Evolutionary conservation across 495 filamentous ascomycete genomes (phyloP), one percentile per base, ranked within the genome.

Genomic region (Schizothecium vesticola): DNA sequence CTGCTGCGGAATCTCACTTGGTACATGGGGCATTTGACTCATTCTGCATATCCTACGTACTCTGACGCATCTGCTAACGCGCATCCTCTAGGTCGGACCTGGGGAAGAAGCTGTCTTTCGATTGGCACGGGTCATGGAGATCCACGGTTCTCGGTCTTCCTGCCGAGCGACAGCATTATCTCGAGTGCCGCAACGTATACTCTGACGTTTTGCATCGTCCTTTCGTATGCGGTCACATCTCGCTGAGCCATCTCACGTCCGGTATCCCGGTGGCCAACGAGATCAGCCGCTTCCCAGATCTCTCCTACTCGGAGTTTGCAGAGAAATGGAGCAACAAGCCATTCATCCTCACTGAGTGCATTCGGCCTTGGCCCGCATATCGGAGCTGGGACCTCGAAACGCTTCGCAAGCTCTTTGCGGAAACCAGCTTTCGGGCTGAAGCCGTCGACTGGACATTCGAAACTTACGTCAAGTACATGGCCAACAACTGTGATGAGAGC

Each of bases 121-220:
- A 78, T 56, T 99, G 95, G 95, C 86, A 80, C 69, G 92, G 94
- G 26, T 91, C 90, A 58, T 99, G 95, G 95, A 89, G 91, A 69
- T 86, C 88, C 62, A 97, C 94, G 3, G 87, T 88, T 74, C 84
- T 97, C 24, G 81, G 84, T 33, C 77, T 92, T n/a, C 83, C 88
- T 0, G 64, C 76, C 19, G 82, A 83, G 13, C 69, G 77, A 43
- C 77, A 78, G 36, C 77, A 82, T 23, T 79, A 78, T 61, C 82
- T 96, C 61, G 82, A 87, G 60, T 96, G 94, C 74, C 86, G 85
- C 25, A 87, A 87, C 72, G 85, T 99, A n/a, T 98, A 89, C 79
- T 97, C 95, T 12, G 95, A 99, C 78, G 85, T 89, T 29, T 84
- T 99, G 13, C 91, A 97, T 77, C 91, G 94, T 16, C 95, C 95